Percentiles rank a stretch among this genome's conserved stretches.
Evolutionary conservation across 1,284 basidiomycete genomes (phyloP).

Genomic region (Prillingera fragicola): DNA sequence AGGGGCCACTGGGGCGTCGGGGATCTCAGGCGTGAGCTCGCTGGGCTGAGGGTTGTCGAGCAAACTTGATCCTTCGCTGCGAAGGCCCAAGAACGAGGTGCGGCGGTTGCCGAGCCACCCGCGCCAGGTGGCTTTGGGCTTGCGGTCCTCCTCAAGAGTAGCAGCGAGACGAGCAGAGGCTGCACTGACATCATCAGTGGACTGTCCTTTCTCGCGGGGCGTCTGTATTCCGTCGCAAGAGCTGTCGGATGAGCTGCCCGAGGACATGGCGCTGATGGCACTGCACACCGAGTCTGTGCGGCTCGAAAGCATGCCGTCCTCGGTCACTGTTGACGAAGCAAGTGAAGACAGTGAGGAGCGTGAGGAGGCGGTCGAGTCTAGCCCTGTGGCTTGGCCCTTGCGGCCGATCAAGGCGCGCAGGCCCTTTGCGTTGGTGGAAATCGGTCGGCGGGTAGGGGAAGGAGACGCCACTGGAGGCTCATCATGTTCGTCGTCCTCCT

Average conservation of each 20-base stretch:
- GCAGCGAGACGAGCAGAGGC: constrained; percentile 10
- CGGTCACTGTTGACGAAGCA: constrained; percentile 9
- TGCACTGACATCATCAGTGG: constrained; percentile 11
- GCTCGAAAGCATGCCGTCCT: constrained; percentile 23
- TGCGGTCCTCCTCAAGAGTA: constrained; percentile 3
- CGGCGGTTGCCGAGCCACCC: constrained; percentile 15
- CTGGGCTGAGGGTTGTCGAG: constrained; percentile 12
- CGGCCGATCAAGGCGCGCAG: constrained; percentile 8
- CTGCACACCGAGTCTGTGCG: constrained; percentile 31
- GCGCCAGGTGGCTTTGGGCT: constrained; percentile 13
- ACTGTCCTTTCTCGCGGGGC: constrained; percentile 24
- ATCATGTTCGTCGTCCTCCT: neutral
- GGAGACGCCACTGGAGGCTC: neutral
- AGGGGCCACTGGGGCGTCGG: no score
- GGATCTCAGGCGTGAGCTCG: constrained; percentile 5
- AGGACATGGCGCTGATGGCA: constrained; percentile 24
- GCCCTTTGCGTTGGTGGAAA: neutral
- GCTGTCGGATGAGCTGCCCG: constrained; percentile 20
- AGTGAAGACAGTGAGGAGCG: constrained; percentile 3
- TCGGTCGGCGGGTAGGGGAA: neutral
- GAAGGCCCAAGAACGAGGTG: constrained; percentile 13
- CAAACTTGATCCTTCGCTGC: constrained; percentile 3
- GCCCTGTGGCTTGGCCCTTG: constrained; percentile 1
- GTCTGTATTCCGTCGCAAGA: constrained; percentile 35
- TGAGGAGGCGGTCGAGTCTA: no score